A percentile compares a stretch with the other conserved stretches of the same genome.
These are phyloP conservation scores for Fusarium odoratissimum DNA, from an alignment of 2,329 filamentous ascomycete species.

Conservation along the genomic window DNA sequence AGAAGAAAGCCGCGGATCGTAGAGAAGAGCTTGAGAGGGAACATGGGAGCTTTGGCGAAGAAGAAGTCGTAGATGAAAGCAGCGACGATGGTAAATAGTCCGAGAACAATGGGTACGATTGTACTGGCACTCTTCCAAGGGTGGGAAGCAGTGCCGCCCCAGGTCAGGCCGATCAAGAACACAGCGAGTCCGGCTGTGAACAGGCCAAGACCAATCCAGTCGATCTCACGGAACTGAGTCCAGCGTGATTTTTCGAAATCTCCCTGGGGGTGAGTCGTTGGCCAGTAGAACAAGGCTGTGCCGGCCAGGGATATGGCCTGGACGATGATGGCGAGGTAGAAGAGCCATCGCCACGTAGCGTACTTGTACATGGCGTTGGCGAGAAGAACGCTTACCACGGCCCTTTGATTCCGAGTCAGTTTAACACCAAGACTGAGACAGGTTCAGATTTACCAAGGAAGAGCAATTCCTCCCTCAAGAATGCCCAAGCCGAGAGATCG, in stretches of 20 bases:
- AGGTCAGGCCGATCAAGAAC: conserved; percentile 10
- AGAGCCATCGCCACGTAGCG: conserved; percentile 18
- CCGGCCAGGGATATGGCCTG: conserved; percentile 11
- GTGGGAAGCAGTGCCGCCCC: conserved; percentile 6
- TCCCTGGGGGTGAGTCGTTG: conserved; percentile 4
- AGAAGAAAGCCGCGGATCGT: conserved; percentile 8
- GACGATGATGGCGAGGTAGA: conserved; percentile 21
- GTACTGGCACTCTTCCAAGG: conserved; percentile 19
- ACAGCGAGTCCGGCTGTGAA: conserved; percentile 14
- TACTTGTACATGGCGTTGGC: conserved; percentile 6
- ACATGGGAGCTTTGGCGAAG: conserved; percentile 8
- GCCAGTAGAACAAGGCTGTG: conserved; percentile 23
- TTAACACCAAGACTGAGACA: no score
- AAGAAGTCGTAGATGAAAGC: conserved; percentile 18
- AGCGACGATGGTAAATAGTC: not conserved
- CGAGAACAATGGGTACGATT: not conserved
- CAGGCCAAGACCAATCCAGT: conserved; percentile 2
- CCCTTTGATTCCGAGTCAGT: not conserved
- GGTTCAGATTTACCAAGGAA: not conserved
- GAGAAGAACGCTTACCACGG: not conserved
- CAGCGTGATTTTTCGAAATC: conserved; percentile 28
- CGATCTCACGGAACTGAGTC: conserved; percentile 18
- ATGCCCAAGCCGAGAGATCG: conserved; percentile 16
- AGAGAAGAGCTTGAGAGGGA: not conserved
- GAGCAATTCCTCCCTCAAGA: conserved; percentile 9